phyloP scores from a whole-genome alignment of 192 early-diverging fungal species.

The Podila horticola region DNA sequence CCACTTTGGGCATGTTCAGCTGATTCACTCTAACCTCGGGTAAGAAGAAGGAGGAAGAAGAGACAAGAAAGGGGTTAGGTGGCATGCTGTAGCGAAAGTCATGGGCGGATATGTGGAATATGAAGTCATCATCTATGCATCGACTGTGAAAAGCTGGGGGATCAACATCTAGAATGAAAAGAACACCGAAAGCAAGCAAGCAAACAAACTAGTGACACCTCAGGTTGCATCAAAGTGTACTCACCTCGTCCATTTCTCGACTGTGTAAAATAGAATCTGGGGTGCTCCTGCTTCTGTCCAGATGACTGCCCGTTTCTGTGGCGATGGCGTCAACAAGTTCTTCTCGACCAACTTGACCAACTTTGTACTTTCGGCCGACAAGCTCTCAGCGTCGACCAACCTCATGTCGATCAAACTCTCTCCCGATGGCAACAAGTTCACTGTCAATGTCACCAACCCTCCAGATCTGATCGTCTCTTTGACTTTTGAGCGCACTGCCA shows the following conservation, averaged over 20 bases:
- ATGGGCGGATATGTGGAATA: neutral
- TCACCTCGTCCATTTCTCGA: neutral
- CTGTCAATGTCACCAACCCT: slow-evolving; percentile 62
- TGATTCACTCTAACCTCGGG: slow-evolving; percentile 90
- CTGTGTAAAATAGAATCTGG: slow-evolving; percentile 32
- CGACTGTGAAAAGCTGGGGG: neutral
- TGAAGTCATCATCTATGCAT: neutral
- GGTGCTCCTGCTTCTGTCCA: slow-evolving; percentile 72
- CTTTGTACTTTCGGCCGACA: slow-evolving; percentile 77
- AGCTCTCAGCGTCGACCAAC: slow-evolving; percentile 80
- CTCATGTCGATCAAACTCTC: slow-evolving; percentile 72
- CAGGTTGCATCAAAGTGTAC: neutral
- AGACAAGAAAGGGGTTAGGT: neutral
- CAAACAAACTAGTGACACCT: neutral
- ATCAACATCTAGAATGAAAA: neutral
- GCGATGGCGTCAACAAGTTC: slow-evolving; percentile 77
- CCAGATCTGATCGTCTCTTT: slow-evolving; percentile 75
- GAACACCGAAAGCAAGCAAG: neutral
- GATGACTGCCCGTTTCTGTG: slow-evolving; percentile 80
- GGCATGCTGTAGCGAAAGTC: too few species aligned
- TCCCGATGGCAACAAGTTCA: slow-evolving; percentile 59
- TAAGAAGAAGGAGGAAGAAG: slow-evolving; percentile 33
- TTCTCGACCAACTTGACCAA: slow-evolving; percentile 77
- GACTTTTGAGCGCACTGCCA: slow-evolving; percentile 72
- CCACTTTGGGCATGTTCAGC: slow-evolving; percentile 85